These are phyloP conservation scores for Yamadazyma olivae DNA, from an alignment of 805 yeast genomes.

Conservation along the genomic window DNA sequence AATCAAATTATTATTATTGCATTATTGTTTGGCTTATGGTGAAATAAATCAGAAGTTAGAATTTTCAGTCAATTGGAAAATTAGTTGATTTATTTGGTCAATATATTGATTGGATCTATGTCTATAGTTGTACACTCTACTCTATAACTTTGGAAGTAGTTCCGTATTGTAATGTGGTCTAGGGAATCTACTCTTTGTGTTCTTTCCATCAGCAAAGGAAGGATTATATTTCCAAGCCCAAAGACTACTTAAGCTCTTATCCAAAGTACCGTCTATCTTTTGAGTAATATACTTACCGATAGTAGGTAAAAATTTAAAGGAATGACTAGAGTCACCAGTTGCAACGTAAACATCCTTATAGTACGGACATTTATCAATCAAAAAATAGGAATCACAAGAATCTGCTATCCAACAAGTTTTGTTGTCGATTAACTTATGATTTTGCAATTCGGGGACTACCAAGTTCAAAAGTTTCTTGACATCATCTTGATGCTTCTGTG, in stretches of 20 bases:
- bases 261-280: conserved; percentile 27
- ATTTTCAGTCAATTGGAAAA: neutral
- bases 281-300: conserved; percentile 41
- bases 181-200: conserved; percentile 12
- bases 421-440: conserved; percentile 11
- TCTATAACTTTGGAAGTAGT: conserved; percentile 1
- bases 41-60: conserved; percentile 13
- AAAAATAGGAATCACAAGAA: conserved; percentile 37
- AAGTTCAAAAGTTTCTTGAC: conserved; percentile 10
- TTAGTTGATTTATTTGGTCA: neutral
- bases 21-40: conserved; percentile 49
- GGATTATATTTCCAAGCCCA: conserved; percentile 14
- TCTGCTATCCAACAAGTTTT: conserved; percentile 25
- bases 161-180: conserved; percentile 11
- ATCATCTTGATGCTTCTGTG: conserved; percentile 11
- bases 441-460: conserved; percentile 13
- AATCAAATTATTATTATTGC: conserved; percentile 55
- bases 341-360: conserved; percentile 33
- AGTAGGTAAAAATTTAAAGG: conserved; percentile 44
- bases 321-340: conserved; percentile 50
- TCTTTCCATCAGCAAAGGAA: conserved; percentile 11
- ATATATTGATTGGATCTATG: neutral
- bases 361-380: conserved; percentile 38
- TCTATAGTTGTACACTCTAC: too few species aligned
- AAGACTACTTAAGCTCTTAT: conserved; percentile 17